phyloP scores from a whole-genome alignment of 805 yeast genomes.

The Candida adriatica region DNA sequence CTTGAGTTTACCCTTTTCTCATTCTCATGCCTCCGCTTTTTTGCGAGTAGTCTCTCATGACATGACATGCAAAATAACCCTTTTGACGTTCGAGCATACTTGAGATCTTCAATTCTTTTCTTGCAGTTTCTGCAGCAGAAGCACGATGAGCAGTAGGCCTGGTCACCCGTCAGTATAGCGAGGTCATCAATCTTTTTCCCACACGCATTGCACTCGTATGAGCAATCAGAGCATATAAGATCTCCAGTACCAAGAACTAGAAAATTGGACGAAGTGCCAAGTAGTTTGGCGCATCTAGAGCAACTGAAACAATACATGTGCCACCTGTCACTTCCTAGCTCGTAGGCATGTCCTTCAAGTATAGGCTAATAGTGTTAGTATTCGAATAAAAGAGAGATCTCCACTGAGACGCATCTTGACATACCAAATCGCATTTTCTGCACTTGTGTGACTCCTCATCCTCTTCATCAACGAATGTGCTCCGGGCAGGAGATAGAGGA shows the following conservation, averaged over 20 bases:
- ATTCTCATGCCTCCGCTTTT: conserved; percentile 57
- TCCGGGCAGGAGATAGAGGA: conserved; percentile 7
- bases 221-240: conserved; percentile 82
- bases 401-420: conserved; percentile 1
- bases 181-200: conserved; percentile 82
- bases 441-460: conserved; percentile 27
- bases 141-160: conserved; percentile 87
- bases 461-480: conserved; percentile 11
- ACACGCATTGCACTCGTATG: conserved; percentile 86
- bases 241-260: conserved; percentile 90
- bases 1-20: conserved; percentile 20
- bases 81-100: conserved; percentile 88
- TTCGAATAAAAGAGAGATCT: background rate
- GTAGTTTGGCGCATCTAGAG: conserved; percentile 67
- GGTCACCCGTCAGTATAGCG: conserved; percentile 92
- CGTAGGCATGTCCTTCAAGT: conserved; percentile 90
- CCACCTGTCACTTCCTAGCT: conserved; percentile 92
- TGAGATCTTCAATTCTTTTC: conserved; percentile 74
- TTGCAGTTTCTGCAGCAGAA: conserved; percentile 88
- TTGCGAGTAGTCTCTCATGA: conserved; percentile 75
- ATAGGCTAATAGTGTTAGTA: conserved; percentile 33
- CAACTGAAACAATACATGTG: conserved; percentile 90
- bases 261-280: conserved; percentile 86
- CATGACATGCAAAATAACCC: conserved; percentile 92
- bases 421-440: conserved; percentile 34